Percentiles rank a stretch among this genome's conserved stretches.
Conservation (phyloP, 306 rosid species). For the Corylus avellana region DNA sequence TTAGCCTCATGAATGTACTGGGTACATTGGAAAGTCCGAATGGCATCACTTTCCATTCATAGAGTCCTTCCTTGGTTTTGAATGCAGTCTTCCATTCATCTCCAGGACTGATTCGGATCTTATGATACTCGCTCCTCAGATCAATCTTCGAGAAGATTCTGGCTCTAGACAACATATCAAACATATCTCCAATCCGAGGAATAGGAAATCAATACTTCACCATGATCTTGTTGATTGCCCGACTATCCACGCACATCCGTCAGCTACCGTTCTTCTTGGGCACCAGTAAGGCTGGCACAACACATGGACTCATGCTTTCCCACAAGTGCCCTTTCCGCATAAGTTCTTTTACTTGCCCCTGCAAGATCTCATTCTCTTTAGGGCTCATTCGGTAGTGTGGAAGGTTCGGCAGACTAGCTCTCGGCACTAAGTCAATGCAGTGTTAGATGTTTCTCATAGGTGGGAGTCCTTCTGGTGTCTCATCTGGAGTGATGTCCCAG, state of each 20-base stretch:
- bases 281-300: not conserved
- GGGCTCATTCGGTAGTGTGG: not conserved
- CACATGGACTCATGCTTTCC: not conserved
- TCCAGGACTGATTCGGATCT: rapidly evolving
- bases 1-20: too few species aligned
- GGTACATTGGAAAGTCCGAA: too few species aligned
- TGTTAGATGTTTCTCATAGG: too few species aligned
- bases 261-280: not conserved
- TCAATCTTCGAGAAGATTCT: not conserved
- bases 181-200: not conserved
- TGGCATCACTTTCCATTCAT: not conserved
- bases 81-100: not conserved
- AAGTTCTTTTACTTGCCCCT: not conserved
- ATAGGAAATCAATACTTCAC: not conserved
- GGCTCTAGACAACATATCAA: not conserved
- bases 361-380: too few species aligned
- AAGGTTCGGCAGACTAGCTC: not conserved
- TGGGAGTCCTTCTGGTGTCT: too few species aligned
- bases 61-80: not conserved
- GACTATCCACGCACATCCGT: too few species aligned
- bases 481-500: too few species aligned
- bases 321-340: not conserved
- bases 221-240: not conserved
- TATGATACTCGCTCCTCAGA: not conserved
- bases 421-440: not conserved